phyloP scores from a whole-genome alignment of 495 filamentous ascomycete species.

The Daldinia bambusicola region DNA sequence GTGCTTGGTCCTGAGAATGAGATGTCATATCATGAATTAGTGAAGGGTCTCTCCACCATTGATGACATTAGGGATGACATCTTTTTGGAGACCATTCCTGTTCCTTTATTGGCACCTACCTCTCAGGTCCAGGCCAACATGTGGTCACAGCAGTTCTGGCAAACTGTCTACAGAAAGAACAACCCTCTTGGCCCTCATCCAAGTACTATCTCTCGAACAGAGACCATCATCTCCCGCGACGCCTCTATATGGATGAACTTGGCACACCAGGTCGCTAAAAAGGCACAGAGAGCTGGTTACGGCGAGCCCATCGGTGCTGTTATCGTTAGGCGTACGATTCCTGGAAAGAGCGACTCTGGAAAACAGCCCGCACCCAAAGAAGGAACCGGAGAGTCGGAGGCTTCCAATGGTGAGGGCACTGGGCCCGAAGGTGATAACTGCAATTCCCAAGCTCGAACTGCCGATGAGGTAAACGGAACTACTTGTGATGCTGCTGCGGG shows the following conservation, averaged over 20 bases:
- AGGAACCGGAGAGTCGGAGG: conserved; percentile 33
- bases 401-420: conserved; percentile 16
- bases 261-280: conserved; percentile 69
- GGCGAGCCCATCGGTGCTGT: conserved; percentile 83
- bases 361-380: conserved; percentile 44
- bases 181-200: conserved; percentile 82
- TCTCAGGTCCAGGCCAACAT: conserved; percentile 76
- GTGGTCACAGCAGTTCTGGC: conserved; percentile 87
- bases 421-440: conserved; percentile 43
- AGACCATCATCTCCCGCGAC: conserved; percentile 67
- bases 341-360: conserved; percentile 51
- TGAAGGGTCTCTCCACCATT: conserved; percentile 46
- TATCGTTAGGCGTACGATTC: conserved; percentile 69
- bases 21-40: conserved; percentile 54
- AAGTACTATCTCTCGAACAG: conserved; percentile 63
- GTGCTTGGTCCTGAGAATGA: conserved; percentile 56
- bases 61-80: conserved; percentile 59
- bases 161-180: conserved; percentile 83
- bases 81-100: conserved; percentile 62
- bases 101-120: conserved; percentile 80
- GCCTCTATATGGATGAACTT: conserved; percentile 72
- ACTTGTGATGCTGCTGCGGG: neutral
- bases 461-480: neutral
- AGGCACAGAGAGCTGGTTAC: conserved; percentile 63
- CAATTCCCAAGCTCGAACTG: neutral